Evolutionary conservation across 2,329 filamentous ascomycete genomes (phyloP).

Genomic region (Colletotrichum musae): DNA sequence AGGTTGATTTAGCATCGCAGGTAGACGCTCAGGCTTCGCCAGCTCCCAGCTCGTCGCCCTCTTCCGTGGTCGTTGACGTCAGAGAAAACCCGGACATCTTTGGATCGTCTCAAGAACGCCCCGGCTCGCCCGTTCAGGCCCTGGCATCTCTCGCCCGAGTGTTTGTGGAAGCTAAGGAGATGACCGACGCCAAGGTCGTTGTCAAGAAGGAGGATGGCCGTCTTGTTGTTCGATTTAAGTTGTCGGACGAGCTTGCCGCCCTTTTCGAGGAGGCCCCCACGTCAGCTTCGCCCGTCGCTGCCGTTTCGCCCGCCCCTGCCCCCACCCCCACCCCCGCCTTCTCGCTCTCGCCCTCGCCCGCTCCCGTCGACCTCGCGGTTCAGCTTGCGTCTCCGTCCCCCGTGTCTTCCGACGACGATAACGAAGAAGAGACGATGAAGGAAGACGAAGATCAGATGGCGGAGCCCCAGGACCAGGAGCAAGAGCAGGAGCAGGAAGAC

Average conservation of each 20-base stretch:
- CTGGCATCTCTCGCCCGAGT: conserved; percentile 25
- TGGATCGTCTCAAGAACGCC: conserved; percentile 30
- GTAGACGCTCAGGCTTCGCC: conserved; percentile 7
- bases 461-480: not conserved
- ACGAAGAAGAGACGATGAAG: not conserved
- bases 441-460: not conserved
- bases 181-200: conserved; percentile 18
- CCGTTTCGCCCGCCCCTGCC: not conserved
- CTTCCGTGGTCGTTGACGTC: conserved; percentile 29
- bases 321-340: not conserved
- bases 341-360: not conserved
- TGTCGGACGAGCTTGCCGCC: conserved; percentile 26
- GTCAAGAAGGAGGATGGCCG: conserved; percentile 24
- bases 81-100: conserved; percentile 39
- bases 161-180: conserved; percentile 18
- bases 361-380: not conserved
- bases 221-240: conserved; percentile 39
- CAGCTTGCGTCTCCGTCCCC: not conserved
- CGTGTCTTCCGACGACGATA: not conserved
- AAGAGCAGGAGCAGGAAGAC: not conserved
- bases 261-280: not conserved
- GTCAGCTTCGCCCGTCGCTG: not conserved
- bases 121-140: conserved; percentile 21
- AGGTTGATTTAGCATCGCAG: conserved; percentile 33
- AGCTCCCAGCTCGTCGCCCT: conserved; percentile 11